These are phyloP conservation scores for Colletotrichum karsti DNA, from an alignment of 2,329 filamentous ascomycete species.

Conservation along the genomic window DNA sequence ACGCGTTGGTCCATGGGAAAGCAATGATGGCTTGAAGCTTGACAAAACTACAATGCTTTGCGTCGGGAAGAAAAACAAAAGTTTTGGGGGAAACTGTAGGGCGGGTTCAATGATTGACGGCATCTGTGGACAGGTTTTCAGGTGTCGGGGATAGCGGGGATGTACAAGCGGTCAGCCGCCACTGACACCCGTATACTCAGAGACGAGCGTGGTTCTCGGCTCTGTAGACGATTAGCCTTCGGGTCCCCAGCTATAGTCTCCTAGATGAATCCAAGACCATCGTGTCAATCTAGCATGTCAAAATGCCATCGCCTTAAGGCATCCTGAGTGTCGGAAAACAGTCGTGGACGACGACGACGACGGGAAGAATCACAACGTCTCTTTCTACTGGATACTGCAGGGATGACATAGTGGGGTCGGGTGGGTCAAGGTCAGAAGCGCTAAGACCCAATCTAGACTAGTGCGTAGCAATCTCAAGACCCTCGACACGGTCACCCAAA, in stretches of 20 bases:
- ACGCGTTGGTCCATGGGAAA: conserved; percentile 12
- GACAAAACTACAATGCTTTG: not conserved
- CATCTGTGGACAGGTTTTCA: not conserved
- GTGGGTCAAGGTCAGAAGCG: not conserved
- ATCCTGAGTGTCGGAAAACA: no score
- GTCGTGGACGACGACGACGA: no score
- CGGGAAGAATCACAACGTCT: no score
- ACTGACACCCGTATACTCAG: not conserved
- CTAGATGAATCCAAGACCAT: not conserved
- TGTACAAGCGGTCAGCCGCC: no score
- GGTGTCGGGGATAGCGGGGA: not conserved
- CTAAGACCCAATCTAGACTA: conserved; percentile 3
- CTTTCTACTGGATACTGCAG: not conserved
- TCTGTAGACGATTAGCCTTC: not conserved
- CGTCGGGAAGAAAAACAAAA: conserved; percentile 5
- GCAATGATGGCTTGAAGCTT: not conserved
- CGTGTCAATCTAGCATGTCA: not conserved
- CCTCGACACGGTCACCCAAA: conserved; percentile 10
- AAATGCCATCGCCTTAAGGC: no score
- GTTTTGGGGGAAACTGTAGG: not conserved
- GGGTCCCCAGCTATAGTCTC: not conserved
- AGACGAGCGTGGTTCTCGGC: conserved; percentile 3
- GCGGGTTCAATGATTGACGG: not conserved
- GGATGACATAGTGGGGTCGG: not conserved
- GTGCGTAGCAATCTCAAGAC: not conserved